Evolutionary conservation across 208 protist species (phyloP).

Genomic region (Leishmania martiniquensis): DNA sequence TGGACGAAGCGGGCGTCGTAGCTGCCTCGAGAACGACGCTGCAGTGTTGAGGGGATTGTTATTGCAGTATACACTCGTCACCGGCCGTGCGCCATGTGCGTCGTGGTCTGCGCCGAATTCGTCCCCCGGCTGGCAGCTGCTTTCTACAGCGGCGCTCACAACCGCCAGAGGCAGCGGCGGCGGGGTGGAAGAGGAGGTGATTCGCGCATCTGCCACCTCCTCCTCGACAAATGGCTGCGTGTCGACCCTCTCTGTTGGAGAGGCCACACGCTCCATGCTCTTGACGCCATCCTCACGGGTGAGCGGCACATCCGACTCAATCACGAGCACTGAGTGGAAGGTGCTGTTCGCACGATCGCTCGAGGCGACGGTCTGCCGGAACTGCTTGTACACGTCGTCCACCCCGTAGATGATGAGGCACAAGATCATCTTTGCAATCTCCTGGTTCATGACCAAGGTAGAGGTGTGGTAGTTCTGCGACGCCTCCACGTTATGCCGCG

Average conservation of each 20-base stretch:
- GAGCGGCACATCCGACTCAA: background rate
- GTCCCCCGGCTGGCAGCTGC: background rate
- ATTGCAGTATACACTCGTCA: background rate
- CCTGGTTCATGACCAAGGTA: slow-evolving; percentile 73
- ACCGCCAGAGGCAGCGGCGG: background rate
- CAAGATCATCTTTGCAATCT: slow-evolving; percentile 79
- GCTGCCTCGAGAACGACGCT: background rate
- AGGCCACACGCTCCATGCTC: background rate
- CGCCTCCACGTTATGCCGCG: slow-evolving; percentile 35
- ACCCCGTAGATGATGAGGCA: slow-evolving; percentile 60
- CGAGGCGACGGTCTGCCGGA: background rate
- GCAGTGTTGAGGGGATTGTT: background rate
- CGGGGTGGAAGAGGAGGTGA: too few relatives aligned
- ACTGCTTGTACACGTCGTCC: slow-evolving; percentile 27
- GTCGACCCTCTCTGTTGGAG: background rate
- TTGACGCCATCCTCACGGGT: background rate
- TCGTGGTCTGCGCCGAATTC: background rate
- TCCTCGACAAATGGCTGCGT: background rate
- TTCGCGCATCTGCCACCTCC: background rate
- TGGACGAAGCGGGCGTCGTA: background rate
- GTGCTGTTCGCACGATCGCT: background rate
- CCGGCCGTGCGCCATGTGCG: background rate
- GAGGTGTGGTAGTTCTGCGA: slow-evolving; percentile 61
- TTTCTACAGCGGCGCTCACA: background rate
- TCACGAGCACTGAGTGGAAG: background rate